Percentiles rank a stretch among this genome's conserved stretches.
These are phyloP conservation scores for Nemania sp. DNA, from an alignment of 2,329 filamentous ascomycete genomes.

Conservation along the genomic window DNA sequence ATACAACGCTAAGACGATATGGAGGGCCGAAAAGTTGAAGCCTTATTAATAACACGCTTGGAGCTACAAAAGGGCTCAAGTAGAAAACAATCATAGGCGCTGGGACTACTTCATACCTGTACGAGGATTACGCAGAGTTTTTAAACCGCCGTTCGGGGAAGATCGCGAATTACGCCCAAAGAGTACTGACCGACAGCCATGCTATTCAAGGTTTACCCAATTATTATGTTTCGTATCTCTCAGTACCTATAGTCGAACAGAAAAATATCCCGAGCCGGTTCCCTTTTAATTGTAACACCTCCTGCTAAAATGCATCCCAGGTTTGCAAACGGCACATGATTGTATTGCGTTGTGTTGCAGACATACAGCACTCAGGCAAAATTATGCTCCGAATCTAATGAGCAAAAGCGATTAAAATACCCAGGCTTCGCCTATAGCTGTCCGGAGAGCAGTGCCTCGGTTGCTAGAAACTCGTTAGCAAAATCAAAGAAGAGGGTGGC, in stretches of 20 bases:
- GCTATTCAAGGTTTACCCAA: conserved; percentile 22
- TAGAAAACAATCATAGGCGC: too few species aligned
- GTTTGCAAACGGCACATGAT: conserved; percentile 13
- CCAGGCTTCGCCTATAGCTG: conserved; percentile 59
- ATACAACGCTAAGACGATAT: too few species aligned
- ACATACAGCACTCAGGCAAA: conserved; percentile 1
- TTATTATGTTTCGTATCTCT: conserved; percentile 27
- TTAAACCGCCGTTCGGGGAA: too few species aligned
- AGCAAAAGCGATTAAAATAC: neutral
- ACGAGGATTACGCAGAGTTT: too few species aligned
- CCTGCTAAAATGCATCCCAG: conserved; percentile 23
- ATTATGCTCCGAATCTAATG: neutral
- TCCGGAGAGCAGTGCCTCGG: conserved; percentile 78
- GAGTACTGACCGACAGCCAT: too few species aligned
- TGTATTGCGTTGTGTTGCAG: conserved; percentile 10
- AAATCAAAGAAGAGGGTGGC: neutral
- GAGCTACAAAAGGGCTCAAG: too few species aligned
- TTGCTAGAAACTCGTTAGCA: conserved; percentile 56
- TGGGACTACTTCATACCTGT: too few species aligned
- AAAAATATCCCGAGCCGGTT: conserved; percentile 6
- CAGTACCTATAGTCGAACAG: conserved; percentile 17
- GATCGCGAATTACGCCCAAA: neutral
- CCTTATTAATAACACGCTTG: too few species aligned
- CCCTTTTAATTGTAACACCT: conserved; percentile 26
- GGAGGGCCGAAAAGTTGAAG: too few species aligned